A percentile compares a stretch with the other conserved stretches of the same genome.
Evolutionary conservation across 2,329 filamentous ascomycete species (phyloP).

Genomic region (Pseudodiploospora longispora): DNA sequence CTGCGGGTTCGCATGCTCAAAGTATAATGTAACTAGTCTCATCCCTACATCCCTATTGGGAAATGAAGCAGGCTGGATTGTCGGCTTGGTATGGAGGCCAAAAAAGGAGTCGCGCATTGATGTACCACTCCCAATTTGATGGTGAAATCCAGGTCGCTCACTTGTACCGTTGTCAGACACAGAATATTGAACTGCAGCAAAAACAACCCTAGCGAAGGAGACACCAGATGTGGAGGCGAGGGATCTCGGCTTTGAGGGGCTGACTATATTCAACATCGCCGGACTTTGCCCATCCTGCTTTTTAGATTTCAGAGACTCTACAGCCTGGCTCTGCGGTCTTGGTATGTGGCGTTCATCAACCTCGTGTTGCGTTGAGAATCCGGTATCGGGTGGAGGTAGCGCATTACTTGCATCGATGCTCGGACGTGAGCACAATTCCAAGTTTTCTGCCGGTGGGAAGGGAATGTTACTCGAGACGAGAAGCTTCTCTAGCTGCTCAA

Average conservation of each 20-base stretch:
- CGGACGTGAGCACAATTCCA: constrained; percentile 54
- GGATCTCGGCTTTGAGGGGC: constrained; percentile 69
- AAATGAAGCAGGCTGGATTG: constrained; percentile 77
- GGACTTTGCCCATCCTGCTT: constrained; percentile 23
- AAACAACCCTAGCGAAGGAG: constrained; percentile 88
- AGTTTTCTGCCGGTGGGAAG: constrained; percentile 62
- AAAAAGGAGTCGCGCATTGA: constrained; percentile 96
- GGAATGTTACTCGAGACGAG: constrained; percentile 61
- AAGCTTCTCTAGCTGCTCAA: constrained; percentile 73
- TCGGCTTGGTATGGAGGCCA: constrained; percentile 84
- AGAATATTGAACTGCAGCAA: constrained; percentile 78
- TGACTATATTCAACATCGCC: constrained; percentile 66
- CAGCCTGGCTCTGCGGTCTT: constrained; percentile 21
- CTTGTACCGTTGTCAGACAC: constrained; percentile 46
- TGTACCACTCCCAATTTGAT: constrained; percentile 43
- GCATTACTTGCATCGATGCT: constrained; percentile 27
- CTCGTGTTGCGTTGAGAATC: constrained; percentile 27
- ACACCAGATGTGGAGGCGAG: constrained; percentile 83
- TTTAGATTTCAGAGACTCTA: constrained; percentile 26
- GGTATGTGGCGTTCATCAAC: constrained; percentile 14
- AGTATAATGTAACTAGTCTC: constrained; percentile 74
- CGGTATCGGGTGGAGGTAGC: constrained; percentile 23
- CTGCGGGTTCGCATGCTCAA: constrained; percentile 93
- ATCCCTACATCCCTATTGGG: constrained; percentile 67
- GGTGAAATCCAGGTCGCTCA: constrained; percentile 17